Conservation (phyloP, 1,139 yeast species). For the Candida mesenterica region DNA sequence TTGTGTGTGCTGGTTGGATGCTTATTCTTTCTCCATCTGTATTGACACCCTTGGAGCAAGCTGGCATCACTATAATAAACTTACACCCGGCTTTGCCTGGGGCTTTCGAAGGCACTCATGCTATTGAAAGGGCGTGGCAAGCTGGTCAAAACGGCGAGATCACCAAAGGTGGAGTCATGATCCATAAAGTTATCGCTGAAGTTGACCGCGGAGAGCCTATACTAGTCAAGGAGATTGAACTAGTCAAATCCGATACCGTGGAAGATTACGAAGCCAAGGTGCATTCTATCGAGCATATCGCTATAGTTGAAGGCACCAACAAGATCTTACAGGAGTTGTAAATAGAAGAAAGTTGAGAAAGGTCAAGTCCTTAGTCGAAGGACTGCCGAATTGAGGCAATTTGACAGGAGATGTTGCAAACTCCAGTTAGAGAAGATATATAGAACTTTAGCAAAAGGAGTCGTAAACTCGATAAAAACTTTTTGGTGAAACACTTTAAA, state of each 20-base stretch:
- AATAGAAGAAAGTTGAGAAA: no score
- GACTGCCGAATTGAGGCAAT: no score
- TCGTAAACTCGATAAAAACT: no score
- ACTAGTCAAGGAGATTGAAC: slow-evolving; percentile 71
- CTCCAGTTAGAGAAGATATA: no score
- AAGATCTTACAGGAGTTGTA: slow-evolving; percentile 46
- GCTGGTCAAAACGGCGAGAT: slow-evolving; percentile 85
- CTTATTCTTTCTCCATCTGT: slow-evolving; percentile 79
- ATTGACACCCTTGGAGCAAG: slow-evolving; percentile 60
- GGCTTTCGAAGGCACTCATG: slow-evolving; percentile 94
- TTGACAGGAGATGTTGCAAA: no score
- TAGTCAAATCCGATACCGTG: slow-evolving; percentile 67
- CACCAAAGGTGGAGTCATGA: slow-evolving; percentile 90
- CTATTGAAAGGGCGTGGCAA: slow-evolving; percentile 93
- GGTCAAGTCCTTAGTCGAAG: no score
- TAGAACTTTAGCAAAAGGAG: no score
- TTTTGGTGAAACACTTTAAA: no score
- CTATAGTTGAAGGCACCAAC: slow-evolving; percentile 88
- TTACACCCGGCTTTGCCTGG: slow-evolving; percentile 97
- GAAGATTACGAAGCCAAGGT: slow-evolving; percentile 81
- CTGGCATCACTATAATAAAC: slow-evolving; percentile 76
- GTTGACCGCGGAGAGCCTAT: slow-evolving; percentile 93
- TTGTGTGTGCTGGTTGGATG: slow-evolving; percentile 99
- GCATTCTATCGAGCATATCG: slow-evolving; percentile 82
- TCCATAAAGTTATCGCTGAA: slow-evolving; percentile 89